phyloP scores from a whole-genome alignment of 2,329 filamentous ascomycete species.

The Stachybotrys echinatus region DNA sequence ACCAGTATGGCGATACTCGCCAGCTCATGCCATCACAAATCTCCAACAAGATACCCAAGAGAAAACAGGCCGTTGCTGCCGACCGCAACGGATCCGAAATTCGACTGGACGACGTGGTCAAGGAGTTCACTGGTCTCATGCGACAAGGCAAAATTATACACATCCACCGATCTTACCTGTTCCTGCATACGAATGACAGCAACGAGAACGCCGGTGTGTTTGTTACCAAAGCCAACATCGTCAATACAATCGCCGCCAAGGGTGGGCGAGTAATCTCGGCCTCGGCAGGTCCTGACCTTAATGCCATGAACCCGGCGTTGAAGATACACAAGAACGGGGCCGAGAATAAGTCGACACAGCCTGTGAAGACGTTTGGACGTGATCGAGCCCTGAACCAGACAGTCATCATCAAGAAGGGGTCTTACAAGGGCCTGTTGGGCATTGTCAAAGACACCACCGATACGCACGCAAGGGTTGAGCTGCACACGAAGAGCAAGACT shows the following conservation, averaged over 20 bases:
- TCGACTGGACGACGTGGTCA: constrained; percentile 83
- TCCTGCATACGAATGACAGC: constrained; percentile 77
- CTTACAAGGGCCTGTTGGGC: constrained; percentile 87
- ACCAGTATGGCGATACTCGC: constrained; percentile 81
- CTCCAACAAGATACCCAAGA: constrained; percentile 77
- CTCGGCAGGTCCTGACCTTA: constrained; percentile 68
- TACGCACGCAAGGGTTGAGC: constrained; percentile 77
- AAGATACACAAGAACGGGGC: constrained; percentile 60
- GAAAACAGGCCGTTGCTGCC: constrained; percentile 81
- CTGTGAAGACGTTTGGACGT: constrained; percentile 71
- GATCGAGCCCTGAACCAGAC: constrained; percentile 88
- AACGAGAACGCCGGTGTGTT: constrained; percentile 88
- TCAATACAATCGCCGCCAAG: constrained; percentile 90
- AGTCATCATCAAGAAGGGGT: constrained; percentile 79
- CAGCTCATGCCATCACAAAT: constrained; percentile 88
- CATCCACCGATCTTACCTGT: constrained; percentile 89
- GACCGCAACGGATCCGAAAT: constrained; percentile 94
- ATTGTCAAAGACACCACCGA: constrained; percentile 96
- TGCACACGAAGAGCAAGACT: constrained; percentile 91
- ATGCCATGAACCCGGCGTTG: constrained; percentile 86
- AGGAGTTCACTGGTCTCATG: constrained; percentile 80
- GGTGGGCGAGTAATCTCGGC: constrained; percentile 68
- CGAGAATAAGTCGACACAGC: constrained; percentile 46
- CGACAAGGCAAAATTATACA: constrained; percentile 87
- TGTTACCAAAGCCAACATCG: constrained; percentile 77